A percentile compares a stretch with the other conserved stretches of the same genome.
These are phyloP conservation scores for Trichoderma semiorbis DNA, from an alignment of 2,329 filamentous ascomycete genomes.

Conservation along the genomic window DNA sequence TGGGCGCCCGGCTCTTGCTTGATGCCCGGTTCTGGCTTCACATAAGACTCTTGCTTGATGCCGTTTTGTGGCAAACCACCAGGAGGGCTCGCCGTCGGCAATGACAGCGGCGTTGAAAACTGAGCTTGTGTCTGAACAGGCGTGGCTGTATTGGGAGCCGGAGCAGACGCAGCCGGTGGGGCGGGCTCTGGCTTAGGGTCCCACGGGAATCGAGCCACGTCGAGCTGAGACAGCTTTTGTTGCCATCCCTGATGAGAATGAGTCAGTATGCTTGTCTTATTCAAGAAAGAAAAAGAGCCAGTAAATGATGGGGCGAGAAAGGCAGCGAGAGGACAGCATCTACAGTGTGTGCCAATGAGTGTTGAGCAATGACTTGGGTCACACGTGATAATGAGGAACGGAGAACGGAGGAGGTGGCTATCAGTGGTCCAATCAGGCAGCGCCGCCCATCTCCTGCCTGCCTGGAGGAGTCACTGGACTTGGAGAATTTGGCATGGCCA, in stretches of 20 bases:
- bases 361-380: not conserved
- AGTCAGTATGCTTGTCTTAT: slow-evolving; percentile 1
- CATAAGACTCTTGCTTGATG: slow-evolving; percentile 43
- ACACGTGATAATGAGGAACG: slow-evolving; percentile 12
- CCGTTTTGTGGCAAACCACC: slow-evolving; percentile 33
- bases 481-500: not conserved
- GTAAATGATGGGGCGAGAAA: not conserved
- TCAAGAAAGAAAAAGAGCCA: not conserved
- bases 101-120: slow-evolving; percentile 32
- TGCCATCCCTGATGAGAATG: slow-evolving; percentile 74
- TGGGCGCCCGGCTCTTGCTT: slow-evolving; percentile 44
- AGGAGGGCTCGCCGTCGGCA: slow-evolving; percentile 31
- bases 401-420: not conserved
- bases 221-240: slow-evolving; percentile 77
- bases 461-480: slow-evolving; percentile 13
- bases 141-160: slow-evolving; percentile 23
- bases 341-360: not conserved
- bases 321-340: not conserved
- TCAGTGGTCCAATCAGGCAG: slow-evolving; percentile 18
- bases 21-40: slow-evolving; percentile 48
- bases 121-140: slow-evolving; percentile 31
- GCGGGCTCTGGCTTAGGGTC: slow-evolving; percentile 75
- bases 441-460: slow-evolving; percentile 4
- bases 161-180: slow-evolving; percentile 34
- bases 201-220: slow-evolving; percentile 90